Base-by-base conservation (phyloP, 495 filamentous ascomycete species). In the Aspergillus egyptiacus region DNA sequence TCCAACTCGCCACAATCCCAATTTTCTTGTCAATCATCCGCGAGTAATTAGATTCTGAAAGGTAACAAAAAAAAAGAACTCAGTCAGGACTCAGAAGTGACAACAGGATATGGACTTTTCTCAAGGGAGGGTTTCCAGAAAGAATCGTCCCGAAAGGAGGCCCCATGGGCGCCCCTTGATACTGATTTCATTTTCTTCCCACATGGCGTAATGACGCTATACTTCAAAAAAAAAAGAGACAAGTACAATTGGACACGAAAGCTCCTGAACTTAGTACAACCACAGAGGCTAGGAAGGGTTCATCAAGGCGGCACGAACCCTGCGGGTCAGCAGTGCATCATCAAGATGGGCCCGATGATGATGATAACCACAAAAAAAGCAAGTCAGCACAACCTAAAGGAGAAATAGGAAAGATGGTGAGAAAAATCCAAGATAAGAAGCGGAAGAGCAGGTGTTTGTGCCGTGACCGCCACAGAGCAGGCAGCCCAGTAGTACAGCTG, bases 1-100 rank as follows among this genome's bases (percentile, higher is more conserved):
- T 38, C 17, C 14, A 45, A 40, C 47, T 47, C 33, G 42, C 50
- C 38, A 50, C 52, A 55, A 27, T 49, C 38, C 24, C 50, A 48
- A 44, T 52, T 46, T 48, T 43, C 20, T 41, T 39, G 24, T 47
- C 40, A 54, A 53, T 56, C 43, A 53, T 48, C 50, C 41, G 39
- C 37, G 20, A 27, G 40, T 33, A 34, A 49, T 23, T 55, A n/a
- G n/a, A n/a, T n/a, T n/a, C n/a, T n/a, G n/a, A n/a, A n/a, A n/a
- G n/a, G n/a, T n/a, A n/a, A n/a, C 30, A 17, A 46, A 35, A 32
- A 50, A 27, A 50, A 36, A 19, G 41, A n/a, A 17, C 3, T 24
- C 13, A 18, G 8, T 20, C 3, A 36, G 27, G 28, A 36, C 2
- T 2, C 14, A 13, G 5, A 34, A 23, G 10, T 2, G 7, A 34